Conservation (phyloP, 2,329 filamentous ascomycete genomes). For the Trichoderma afroharzianum region DNA sequence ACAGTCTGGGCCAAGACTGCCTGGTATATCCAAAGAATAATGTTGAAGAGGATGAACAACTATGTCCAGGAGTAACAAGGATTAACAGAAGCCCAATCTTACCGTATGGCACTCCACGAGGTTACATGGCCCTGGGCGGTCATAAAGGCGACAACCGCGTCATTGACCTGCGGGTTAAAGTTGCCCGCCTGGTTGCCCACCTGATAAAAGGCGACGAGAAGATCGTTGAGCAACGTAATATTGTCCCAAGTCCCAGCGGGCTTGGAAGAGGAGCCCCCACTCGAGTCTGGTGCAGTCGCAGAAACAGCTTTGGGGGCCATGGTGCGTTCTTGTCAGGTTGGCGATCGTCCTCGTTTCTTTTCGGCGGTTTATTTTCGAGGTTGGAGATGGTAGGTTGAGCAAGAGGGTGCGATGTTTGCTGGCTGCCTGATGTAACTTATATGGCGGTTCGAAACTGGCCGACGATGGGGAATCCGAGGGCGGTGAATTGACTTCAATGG, state of each 20-base stretch:
- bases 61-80: neutral
- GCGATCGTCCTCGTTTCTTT: neutral
- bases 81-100: slow-evolving; percentile 20
- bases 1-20: neutral
- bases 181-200: slow-evolving; percentile 26
- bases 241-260: slow-evolving; percentile 29
- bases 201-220: slow-evolving; percentile 33
- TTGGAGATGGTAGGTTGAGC: neutral
- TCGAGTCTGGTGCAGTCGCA: neutral
- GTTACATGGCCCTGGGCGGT: slow-evolving; percentile 31
- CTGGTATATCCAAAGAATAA: neutral
- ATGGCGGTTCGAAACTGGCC: neutral
- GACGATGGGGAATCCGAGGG: neutral
- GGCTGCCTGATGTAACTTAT: neutral
- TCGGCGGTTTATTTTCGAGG: neutral
- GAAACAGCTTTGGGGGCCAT: slow-evolving; percentile 14
- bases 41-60: neutral
- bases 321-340: neutral
- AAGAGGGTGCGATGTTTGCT: neutral
- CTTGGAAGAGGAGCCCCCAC: neutral
- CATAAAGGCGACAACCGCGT: slow-evolving; percentile 33
- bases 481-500: neutral
- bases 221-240: slow-evolving; percentile 32
- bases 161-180: slow-evolving; percentile 29
- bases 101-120: slow-evolving; percentile 47